A percentile compares a stretch with the other conserved stretches of the same genome.
These are phyloP conservation scores for Gossypium arboreum DNA, from an alignment of 345 rosid species.

Conservation along the genomic window DNA sequence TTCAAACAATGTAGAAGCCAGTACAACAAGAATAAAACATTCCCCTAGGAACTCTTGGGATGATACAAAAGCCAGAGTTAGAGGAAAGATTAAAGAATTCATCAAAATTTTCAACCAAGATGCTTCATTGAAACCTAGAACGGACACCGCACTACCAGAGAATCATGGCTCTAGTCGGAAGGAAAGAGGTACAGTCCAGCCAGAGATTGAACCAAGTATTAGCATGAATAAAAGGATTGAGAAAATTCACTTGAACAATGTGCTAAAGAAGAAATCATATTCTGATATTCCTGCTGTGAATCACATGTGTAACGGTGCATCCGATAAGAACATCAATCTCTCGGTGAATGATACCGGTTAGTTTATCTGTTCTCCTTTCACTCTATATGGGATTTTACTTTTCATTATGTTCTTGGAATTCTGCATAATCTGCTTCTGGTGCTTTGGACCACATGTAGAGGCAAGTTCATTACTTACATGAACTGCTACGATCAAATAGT, in stretches of 20 bases:
- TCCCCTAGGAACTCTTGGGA: constrained; percentile 28
- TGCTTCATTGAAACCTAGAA: constrained; percentile 32
- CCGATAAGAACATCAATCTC: constrained; percentile 31
- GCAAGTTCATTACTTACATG: constrained; percentile 6
- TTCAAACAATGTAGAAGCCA: constrained; percentile 19
- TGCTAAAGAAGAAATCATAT: constrained; percentile 16
- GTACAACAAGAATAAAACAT: constrained; percentile 30
- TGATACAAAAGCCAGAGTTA: constrained; percentile 34
- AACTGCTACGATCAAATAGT: background rate
- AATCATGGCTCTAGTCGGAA: constrained; percentile 39
- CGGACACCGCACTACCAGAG: constrained; percentile 25
- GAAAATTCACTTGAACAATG: constrained; percentile 21
- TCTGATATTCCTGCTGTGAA: constrained; percentile 23
- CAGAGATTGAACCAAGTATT: constrained; percentile 25
- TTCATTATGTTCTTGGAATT: background rate
- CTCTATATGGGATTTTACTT: background rate
- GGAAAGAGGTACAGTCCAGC: constrained; percentile 25
- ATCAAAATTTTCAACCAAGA: constrained; percentile 70
- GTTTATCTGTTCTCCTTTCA: constrained; percentile 18
- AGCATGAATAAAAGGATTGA: constrained; percentile 21
- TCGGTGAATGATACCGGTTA: constrained; percentile 44
- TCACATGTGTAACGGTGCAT: constrained; percentile 21
- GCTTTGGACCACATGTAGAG: background rate
- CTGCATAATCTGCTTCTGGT: background rate
- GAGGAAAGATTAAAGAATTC: constrained; percentile 77